These are phyloP conservation scores for Voacanga thouarsii DNA, from an alignment of 257 asterid genomes.

Conservation along the genomic window DNA sequence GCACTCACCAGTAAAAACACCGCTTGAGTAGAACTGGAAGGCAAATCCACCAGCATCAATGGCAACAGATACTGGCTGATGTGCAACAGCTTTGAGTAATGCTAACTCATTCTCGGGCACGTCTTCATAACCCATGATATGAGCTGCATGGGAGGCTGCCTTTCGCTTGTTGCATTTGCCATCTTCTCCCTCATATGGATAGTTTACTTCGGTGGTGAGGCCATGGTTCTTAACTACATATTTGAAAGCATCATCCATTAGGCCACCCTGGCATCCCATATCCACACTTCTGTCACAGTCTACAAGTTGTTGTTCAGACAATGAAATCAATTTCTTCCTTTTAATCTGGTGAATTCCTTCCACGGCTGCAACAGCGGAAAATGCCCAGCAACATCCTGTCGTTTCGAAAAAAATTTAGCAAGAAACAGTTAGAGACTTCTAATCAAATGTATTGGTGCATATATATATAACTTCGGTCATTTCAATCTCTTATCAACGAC, in stretches of 20 bases:
- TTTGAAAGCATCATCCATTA: not conserved
- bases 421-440: not conserved
- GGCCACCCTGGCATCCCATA: conserved; percentile 8
- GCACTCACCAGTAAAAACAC: conserved; percentile 37
- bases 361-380: conserved; percentile 8
- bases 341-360: conserved; percentile 9
- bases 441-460: no score
- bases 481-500: not conserved
- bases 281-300: not conserved
- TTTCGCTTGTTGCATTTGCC: conserved; percentile 26
- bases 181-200: conserved; percentile 15
- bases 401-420: not conserved
- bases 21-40: conserved; percentile 36
- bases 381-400: conserved; percentile 13
- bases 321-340: not conserved
- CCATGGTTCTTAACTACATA: conserved; percentile 2
- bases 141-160: conserved; percentile 22
- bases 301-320: conserved; percentile 11
- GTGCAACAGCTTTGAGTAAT: conserved; percentile 31
- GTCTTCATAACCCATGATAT: conserved; percentile 32
- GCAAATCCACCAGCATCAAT: conserved; percentile 36
- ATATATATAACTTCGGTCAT: no score
- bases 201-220: conserved; percentile 5
- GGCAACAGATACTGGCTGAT: conserved; percentile 32
- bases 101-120: conserved; percentile 30